Percentiles rank a stretch among this genome's conserved stretches.
Conservation (phyloP, 257 asterid genomes). For the Osmanthus fragrans region DNA sequence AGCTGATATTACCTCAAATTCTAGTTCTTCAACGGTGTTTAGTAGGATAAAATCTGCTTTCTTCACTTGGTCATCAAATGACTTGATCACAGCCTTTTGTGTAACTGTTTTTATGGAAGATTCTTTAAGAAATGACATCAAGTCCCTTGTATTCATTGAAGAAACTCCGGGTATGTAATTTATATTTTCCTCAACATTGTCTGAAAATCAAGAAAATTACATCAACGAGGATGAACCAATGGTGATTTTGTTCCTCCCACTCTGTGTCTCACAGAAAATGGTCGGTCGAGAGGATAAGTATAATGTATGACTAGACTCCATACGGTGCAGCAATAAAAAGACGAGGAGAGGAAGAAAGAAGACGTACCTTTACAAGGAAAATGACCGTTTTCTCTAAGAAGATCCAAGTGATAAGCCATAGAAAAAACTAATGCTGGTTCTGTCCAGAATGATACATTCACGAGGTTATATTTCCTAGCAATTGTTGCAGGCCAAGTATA, state of each 20-base stretch:
- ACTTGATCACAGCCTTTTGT: constrained; percentile 28
- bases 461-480: constrained; percentile 49
- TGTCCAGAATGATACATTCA: constrained; percentile 53
- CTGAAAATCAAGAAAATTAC: constrained; percentile 30
- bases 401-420: constrained; percentile 37
- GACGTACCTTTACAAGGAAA: constrained; percentile 38
- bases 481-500: constrained; percentile 45
- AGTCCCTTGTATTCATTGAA: constrained; percentile 48
- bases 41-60: constrained; percentile 63
- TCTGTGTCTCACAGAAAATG: no score
- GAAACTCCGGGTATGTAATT: constrained; percentile 61
- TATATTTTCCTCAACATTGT: constrained; percentile 45
- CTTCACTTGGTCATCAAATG: constrained; percentile 47
- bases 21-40: constrained; percentile 68
- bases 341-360: neutral
- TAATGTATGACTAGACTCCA: no score
- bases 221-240: neutral
- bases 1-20: constrained; percentile 39
- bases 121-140: constrained; percentile 46
- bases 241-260: neutral
- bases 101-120: constrained; percentile 24
- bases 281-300: no score
- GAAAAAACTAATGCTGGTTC: constrained; percentile 53
- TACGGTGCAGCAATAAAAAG: no score
- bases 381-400: constrained; percentile 46